A percentile compares a stretch with the other conserved stretches of the same genome.
Evolutionary conservation across 805 yeast species (phyloP).

Genomic region (Isabelozyma pseudorhagii): DNA sequence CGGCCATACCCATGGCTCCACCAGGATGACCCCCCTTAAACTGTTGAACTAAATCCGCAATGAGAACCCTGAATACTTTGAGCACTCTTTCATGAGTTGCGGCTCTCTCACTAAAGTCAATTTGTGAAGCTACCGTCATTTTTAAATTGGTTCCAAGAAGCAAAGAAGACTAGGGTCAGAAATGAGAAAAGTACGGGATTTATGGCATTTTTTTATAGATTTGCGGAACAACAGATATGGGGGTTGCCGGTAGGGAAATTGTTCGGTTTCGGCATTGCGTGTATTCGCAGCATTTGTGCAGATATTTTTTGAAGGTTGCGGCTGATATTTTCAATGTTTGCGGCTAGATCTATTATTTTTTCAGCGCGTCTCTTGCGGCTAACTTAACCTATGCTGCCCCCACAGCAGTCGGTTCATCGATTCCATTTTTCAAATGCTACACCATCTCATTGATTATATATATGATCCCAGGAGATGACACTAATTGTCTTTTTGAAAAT

Average conservation of each 20-base stretch:
- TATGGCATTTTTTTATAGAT: background rate
- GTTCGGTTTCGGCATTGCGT: background rate
- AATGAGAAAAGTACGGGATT: background rate
- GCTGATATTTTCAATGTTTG: background rate
- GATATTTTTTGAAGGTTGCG: background rate
- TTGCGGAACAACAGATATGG: background rate
- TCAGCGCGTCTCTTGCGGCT: too few relatives aligned
- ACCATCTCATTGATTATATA: too few relatives aligned
- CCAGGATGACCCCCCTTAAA: conserved; percentile 40
- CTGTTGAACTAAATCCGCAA: conserved; percentile 22
- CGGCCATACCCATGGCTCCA: conserved; percentile 41
- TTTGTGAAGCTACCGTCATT: background rate
- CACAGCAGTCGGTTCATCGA: too few relatives aligned
- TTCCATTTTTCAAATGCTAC: too few relatives aligned
- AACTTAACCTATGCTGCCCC: too few relatives aligned
- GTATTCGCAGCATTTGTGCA: background rate
- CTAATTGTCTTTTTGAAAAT: background rate
- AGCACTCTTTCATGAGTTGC: background rate
- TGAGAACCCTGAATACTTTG: conserved; percentile 25
- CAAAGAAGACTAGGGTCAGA: too few relatives aligned
- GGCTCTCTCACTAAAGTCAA: background rate
- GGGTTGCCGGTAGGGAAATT: background rate
- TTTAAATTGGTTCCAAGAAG: too few relatives aligned
- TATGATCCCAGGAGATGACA: too few relatives aligned
- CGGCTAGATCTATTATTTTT: background rate